These are phyloP conservation scores for Thalassiosira oceanica DNA, from an alignment of 352 stramenopile genomes.

Conservation along the genomic window DNA sequence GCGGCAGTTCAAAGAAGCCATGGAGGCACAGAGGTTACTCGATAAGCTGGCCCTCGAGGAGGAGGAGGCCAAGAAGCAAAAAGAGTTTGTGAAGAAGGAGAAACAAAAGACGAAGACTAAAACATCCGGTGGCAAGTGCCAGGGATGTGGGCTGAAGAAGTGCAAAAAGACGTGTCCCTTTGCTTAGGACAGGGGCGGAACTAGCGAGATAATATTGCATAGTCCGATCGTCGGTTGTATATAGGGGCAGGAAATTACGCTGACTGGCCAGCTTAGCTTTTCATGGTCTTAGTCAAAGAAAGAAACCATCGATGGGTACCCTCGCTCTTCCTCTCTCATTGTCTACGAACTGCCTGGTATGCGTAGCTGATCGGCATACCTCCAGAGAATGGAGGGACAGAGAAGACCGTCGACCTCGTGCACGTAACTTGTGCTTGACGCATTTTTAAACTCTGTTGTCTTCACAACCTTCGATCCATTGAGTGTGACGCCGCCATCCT, in stretches of 20 bases:
- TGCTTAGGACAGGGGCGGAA: neutral
- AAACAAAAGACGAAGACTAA: conserved; percentile 67
- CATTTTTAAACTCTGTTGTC: conserved; percentile 41
- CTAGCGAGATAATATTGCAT: neutral
- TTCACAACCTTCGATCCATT: conserved; percentile 60
- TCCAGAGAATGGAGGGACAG: conserved; percentile 67
- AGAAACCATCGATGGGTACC: no score
- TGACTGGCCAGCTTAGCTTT: no score
- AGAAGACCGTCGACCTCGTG: conserved; percentile 75
- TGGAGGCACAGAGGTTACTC: conserved; percentile 76
- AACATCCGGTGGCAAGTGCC: conserved; percentile 63
- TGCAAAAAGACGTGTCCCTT: conserved; percentile 81
- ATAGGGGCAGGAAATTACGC: no score
- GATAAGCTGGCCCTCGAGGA: conserved; percentile 66
- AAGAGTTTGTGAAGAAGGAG: conserved; percentile 71
- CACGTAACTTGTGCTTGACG: conserved; percentile 45
- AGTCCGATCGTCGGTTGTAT: no score
- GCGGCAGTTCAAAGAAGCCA: conserved; percentile 76
- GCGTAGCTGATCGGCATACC: conserved; percentile 77
- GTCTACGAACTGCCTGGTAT: no score
- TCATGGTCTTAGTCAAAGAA: no score
- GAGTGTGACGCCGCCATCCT: conserved; percentile 69
- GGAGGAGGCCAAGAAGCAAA: conserved; percentile 57
- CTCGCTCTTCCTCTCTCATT: no score
- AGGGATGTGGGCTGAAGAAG: conserved; percentile 81